phyloP scores from a whole-genome alignment of 2,329 filamentous ascomycete species.

The Penicillium sp. region DNA sequence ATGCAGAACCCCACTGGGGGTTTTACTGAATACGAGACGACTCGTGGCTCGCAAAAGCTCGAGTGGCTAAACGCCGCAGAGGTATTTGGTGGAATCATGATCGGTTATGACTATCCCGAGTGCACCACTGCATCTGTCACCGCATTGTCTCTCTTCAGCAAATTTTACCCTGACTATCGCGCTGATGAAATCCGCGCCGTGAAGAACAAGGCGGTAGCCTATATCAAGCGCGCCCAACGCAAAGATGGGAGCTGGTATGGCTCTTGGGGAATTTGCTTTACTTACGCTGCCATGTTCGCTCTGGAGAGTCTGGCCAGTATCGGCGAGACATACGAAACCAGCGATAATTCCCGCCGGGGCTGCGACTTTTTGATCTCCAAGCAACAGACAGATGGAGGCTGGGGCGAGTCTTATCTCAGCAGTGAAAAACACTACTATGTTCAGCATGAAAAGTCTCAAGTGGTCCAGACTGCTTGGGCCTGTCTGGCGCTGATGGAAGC shows the following conservation, averaged over 20 bases:
- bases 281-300: conserved; percentile 94
- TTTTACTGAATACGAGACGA: conserved; percentile 83
- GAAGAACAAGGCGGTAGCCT: conserved; percentile 66
- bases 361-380: conserved; percentile 82
- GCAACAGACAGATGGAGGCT: conserved; percentile 84
- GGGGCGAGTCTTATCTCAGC: conserved; percentile 89
- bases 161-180: conserved; percentile 76
- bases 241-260: conserved; percentile 94
- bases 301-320: conserved; percentile 76
- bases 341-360: conserved; percentile 62
- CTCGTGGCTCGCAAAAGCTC: conserved; percentile 67
- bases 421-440: conserved; percentile 71
- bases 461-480: conserved; percentile 94
- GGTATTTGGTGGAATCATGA: conserved; percentile 95
- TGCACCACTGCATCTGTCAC: conserved; percentile 95
- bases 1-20: conserved; percentile 86
- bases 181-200: conserved; percentile 66
- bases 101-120: conserved; percentile 96
- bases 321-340: conserved; percentile 75
- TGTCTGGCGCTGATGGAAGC: conserved; percentile 76
- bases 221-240: conserved; percentile 74
- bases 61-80: conserved; percentile 92
- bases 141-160: conserved; percentile 72
- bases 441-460: conserved; percentile 74
- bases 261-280: conserved; percentile 96